phyloP scores from a whole-genome alignment of 108 stramenopile species.

The Pseudonitzschia delicatissima region DNA sequence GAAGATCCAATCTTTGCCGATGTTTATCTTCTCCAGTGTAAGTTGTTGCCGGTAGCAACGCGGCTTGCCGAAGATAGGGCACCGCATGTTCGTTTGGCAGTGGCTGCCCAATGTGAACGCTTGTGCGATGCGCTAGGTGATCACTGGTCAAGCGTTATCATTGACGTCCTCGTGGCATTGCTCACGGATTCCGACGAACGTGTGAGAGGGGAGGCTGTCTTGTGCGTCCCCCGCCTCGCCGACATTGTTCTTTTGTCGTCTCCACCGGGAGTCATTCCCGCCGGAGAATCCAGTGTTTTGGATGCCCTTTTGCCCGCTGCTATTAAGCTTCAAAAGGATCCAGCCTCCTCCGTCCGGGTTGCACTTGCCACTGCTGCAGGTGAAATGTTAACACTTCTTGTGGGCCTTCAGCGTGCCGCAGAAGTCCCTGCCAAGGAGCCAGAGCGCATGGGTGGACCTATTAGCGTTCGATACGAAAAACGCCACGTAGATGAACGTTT shows the following conservation, averaged over 20 bases:
- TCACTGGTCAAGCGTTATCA: slow-evolving; percentile 89
- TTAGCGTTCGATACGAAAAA: slow-evolving; percentile 53
- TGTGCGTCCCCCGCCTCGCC: slow-evolving; percentile 82
- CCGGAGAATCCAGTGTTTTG: slow-evolving; percentile 57
- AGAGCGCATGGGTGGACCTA: slow-evolving; percentile 5
- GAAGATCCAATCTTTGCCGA: slow-evolving; percentile 84
- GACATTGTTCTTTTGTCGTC: slow-evolving; percentile 56
- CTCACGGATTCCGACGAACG: slow-evolving; percentile 77
- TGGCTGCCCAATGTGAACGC: slow-evolving; percentile 87
- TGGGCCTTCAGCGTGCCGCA: slow-evolving; percentile 52
- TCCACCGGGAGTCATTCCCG: slow-evolving; percentile 41
- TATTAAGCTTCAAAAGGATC: slow-evolving; percentile 76
- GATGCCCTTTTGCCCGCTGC: slow-evolving; percentile 80
- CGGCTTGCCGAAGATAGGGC: slow-evolving; percentile 83
- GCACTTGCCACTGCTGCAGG: slow-evolving; percentile 83
- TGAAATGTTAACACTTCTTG: slow-evolving; percentile 77
- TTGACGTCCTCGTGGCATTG: slow-evolving; percentile 80
- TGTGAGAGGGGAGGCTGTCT: slow-evolving; percentile 80
- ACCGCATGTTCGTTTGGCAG: slow-evolving; percentile 77
- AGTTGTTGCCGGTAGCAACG: slow-evolving; percentile 85
- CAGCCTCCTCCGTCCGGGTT: slow-evolving; percentile 61
- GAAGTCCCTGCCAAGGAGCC: slow-evolving; percentile 32
- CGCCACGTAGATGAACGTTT: slow-evolving; percentile 80
- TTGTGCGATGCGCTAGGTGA: slow-evolving; percentile 81
- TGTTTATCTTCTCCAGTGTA: slow-evolving; percentile 87